These are phyloP conservation scores for Auricularia auricula-judae DNA, from an alignment of 768 basidiomycete genomes.

Conservation along the genomic window DNA sequence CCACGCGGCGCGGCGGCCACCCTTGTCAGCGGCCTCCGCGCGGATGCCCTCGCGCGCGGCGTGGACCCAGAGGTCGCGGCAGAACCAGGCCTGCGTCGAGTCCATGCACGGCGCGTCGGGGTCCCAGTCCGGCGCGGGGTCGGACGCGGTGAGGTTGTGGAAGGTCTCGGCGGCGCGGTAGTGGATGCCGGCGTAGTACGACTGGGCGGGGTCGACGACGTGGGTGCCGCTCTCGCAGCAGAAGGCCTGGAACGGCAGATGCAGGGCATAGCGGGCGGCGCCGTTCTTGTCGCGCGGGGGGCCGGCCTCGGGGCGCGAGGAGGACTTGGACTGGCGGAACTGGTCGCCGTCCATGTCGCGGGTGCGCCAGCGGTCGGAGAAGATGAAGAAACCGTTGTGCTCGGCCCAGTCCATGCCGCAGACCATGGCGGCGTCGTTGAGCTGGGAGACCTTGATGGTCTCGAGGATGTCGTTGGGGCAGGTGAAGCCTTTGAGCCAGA, in stretches of 20 bases:
- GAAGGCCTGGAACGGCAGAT: constrained; percentile 96
- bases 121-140: constrained; percentile 41
- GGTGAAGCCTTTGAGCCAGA: constrained; percentile 98
- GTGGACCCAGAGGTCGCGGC: constrained; percentile 90
- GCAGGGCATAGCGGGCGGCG: constrained; percentile 73
- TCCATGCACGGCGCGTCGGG: constrained; percentile 86
- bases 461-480: constrained; percentile 98
- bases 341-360: constrained; percentile 97
- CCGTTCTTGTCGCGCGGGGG: constrained; percentile 84
- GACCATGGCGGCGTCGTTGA: constrained; percentile 93
- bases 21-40: constrained; percentile 1
- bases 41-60: constrained; percentile 69
- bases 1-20: constrained; percentile 23
- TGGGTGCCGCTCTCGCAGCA: constrained; percentile 98
- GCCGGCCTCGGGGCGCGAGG: constrained; percentile 78
- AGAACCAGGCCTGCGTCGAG: constrained; percentile 97
- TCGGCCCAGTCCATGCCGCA: constrained; percentile 99
- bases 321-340: constrained; percentile 93
- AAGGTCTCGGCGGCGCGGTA: constrained; percentile 78
- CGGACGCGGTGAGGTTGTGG: constrained; percentile 68
- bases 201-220: constrained; percentile 89
- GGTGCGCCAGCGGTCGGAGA: constrained; percentile 96
- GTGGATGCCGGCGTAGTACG: constrained; percentile 81
- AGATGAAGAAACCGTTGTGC: constrained; percentile 93
- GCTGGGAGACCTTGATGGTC: constrained; percentile 80